These are phyloP conservation scores for Geranomyces michiganensis DNA, from an alignment of 192 early-diverging fungal species.

Conservation along the genomic window DNA sequence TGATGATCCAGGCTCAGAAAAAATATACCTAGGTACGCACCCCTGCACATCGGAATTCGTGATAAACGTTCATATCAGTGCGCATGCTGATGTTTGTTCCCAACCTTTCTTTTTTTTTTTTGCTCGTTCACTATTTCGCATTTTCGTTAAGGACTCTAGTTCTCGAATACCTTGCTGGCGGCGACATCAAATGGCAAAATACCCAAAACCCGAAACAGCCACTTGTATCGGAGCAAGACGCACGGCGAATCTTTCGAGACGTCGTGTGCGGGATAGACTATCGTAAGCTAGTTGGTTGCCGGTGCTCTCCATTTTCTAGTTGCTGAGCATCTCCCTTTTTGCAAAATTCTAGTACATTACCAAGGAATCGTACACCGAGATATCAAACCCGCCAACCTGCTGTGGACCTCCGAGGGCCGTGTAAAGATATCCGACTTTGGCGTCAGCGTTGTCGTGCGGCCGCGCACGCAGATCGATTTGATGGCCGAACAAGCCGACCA, in stretches of 20 bases:
- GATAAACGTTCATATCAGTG: not conserved
- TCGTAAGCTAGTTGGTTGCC: constrained; percentile 51
- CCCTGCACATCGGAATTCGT: not conserved
- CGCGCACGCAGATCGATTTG: not conserved
- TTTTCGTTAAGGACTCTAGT: constrained; percentile 40
- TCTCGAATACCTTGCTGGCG: constrained; percentile 89
- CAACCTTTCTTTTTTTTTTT: constrained; percentile 18
- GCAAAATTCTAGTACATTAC: constrained; percentile 71
- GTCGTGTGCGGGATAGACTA: constrained; percentile 91
- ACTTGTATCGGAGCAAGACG: constrained; percentile 61
- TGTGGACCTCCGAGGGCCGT: constrained; percentile 69
- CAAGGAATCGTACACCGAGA: constrained; percentile 97
- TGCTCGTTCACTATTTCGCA: not conserved
- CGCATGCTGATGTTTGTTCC: not conserved
- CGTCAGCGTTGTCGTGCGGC: constrained; percentile 80
- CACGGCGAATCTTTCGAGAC: constrained; percentile 84
- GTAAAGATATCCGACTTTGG: constrained; percentile 99
- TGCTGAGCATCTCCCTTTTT: too few relatives aligned
- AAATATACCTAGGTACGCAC: constrained; percentile 83
- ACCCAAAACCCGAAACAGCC: constrained; percentile 55
- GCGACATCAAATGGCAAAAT: constrained; percentile 87
- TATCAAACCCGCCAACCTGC: constrained; percentile 96
- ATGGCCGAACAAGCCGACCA: not conserved
- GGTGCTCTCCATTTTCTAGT: too few relatives aligned
- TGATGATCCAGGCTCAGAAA: constrained; percentile 86